Conservation (phyloP, 225 moss, liverwort and hornwort species). For the Climacium dendroides region DNA sequence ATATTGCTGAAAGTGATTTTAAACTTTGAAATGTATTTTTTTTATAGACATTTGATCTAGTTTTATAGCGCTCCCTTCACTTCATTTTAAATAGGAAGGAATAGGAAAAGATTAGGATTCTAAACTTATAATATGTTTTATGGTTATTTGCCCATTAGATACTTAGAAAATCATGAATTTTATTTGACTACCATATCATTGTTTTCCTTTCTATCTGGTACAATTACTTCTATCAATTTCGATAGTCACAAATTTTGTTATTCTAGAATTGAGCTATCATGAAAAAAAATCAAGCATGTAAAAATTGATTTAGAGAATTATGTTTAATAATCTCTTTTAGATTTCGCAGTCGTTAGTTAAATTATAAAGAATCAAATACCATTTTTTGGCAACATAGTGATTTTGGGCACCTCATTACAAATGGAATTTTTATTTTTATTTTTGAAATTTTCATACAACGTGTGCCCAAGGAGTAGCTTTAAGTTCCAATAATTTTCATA, state of each 20-base stretch:
- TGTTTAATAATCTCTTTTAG: neutral
- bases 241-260: neutral
- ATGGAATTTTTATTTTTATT: too few relatives aligned
- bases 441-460: too few relatives aligned
- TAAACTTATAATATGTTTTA: neutral
- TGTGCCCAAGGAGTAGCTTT: too few relatives aligned
- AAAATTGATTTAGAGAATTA: neutral
- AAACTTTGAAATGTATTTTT: neutral
- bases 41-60: neutral
- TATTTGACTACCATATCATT: neutral
- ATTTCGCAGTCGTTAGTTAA: neutral
- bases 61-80: neutral
- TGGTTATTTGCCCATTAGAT: neutral
- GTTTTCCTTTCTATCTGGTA: neutral
- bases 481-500: too few relatives aligned
- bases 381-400: too few relatives aligned
- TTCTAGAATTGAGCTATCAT: accelerated
- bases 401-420: too few relatives aligned
- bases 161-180: neutral
- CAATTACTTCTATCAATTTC: neutral
- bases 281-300: neutral
- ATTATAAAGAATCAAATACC: too few relatives aligned
- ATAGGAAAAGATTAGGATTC: neutral
- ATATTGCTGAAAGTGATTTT: neutral
- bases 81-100: neutral